A percentile compares a stretch with the other conserved stretches of the same genome.
phyloP scores from a whole-genome alignment of 1,284 basidiomycete species.

The Volvariella volvacea region DNA sequence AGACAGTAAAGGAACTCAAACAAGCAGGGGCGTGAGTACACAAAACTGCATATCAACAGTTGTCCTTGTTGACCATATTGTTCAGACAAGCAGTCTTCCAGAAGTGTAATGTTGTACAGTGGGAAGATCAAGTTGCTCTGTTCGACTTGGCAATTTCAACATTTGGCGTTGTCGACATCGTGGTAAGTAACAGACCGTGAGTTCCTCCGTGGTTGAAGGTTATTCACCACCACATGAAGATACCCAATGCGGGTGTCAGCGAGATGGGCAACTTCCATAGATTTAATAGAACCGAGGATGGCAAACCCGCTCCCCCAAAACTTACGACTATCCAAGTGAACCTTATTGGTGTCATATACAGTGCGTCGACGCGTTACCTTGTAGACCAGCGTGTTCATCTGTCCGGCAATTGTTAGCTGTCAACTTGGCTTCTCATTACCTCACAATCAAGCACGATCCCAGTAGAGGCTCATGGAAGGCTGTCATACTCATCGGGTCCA shows the following conservation, averaged over 20 bases:
- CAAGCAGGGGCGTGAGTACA: constrained; percentile 36
- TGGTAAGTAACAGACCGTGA: constrained; percentile 25
- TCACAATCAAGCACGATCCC: constrained; percentile 26
- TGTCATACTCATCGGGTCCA: constrained; percentile 48
- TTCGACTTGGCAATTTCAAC: constrained; percentile 42
- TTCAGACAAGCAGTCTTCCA: constrained; percentile 36
- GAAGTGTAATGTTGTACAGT: constrained; percentile 45
- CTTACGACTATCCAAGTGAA: constrained; percentile 47
- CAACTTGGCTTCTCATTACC: constrained; percentile 44
- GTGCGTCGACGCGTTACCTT: constrained; percentile 21
- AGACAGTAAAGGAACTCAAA: constrained; percentile 34
- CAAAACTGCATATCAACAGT: neutral
- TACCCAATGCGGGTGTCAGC: constrained; percentile 50
- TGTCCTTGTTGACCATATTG: neutral
- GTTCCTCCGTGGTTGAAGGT: neutral
- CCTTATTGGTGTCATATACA: constrained; percentile 43
- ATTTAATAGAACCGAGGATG: constrained; percentile 25
- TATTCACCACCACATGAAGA: constrained; percentile 19
- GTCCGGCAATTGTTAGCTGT: constrained; percentile 25
- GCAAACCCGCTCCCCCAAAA: constrained; percentile 37
- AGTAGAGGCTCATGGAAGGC: constrained; percentile 34
- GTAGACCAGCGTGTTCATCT: neutral
- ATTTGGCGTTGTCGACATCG: constrained; percentile 45
- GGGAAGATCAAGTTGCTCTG: constrained; percentile 47
- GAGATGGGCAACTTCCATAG: constrained; percentile 31